phyloP scores from a whole-genome alignment of 192 early-diverging fungal species.

The Glomus cerebriforme region DNA sequence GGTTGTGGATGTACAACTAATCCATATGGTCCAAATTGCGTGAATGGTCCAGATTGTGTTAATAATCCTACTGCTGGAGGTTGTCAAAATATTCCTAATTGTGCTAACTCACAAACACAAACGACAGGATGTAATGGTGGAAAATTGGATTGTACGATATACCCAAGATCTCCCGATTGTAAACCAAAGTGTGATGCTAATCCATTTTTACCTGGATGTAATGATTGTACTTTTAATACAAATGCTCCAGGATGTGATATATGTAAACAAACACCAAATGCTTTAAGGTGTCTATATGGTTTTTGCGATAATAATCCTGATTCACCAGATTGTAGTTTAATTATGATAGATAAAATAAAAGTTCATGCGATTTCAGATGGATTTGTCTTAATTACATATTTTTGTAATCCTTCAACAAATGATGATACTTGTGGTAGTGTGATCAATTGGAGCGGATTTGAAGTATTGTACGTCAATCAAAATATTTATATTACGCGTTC shows the following conservation, averaged over 20 bases:
- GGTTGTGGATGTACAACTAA: neutral
- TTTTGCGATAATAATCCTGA: neutral
- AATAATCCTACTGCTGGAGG: neutral
- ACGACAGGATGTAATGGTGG: neutral
- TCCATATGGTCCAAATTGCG: neutral
- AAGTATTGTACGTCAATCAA: neutral
- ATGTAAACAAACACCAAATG: neutral
- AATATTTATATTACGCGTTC: neutral
- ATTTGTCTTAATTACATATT: neutral
- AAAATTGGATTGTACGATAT: neutral
- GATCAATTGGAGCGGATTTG: neutral
- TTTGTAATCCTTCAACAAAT: neutral
- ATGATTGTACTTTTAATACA: neutral
- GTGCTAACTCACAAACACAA: neutral
- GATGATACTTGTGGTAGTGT: neutral
- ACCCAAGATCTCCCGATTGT: neutral
- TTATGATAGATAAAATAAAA: neutral
- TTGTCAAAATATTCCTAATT: neutral
- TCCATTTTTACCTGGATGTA: neutral
- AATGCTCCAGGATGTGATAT: neutral
- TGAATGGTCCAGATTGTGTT: neutral
- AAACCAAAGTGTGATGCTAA: neutral
- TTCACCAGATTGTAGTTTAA: neutral
- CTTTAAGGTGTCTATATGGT: neutral
- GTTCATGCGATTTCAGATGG: neutral